phyloP scores from a whole-genome alignment of 1,139 yeast genomes.

The Maudiozyma humilis region DNA sequence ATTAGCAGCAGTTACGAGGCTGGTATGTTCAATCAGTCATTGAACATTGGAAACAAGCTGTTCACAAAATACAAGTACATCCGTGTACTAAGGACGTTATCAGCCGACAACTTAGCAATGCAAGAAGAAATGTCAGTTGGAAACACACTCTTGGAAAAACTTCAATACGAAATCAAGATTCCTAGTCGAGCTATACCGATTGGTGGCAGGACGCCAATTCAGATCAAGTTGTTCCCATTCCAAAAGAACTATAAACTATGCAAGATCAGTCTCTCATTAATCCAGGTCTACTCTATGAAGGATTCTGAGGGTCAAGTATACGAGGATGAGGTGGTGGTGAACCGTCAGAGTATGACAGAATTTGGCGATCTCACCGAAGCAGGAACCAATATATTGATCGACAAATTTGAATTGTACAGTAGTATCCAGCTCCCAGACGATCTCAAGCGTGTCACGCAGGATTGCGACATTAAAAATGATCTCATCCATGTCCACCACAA shows the following conservation, averaged over 20 bases:
- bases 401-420: slow-evolving; percentile 46
- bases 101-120: slow-evolving; percentile 43
- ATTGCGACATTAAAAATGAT: slow-evolving; percentile 44
- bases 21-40: background rate
- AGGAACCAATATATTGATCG: slow-evolving; percentile 34
- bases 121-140: slow-evolving; percentile 51
- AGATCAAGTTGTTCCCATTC: slow-evolving; percentile 50
- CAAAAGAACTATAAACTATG: slow-evolving; percentile 47
- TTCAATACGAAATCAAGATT: slow-evolving; percentile 53
- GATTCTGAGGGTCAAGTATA: slow-evolving; percentile 34
- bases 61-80: slow-evolving; percentile 32
- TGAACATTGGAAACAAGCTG: slow-evolving; percentile 4
- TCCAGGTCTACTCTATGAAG: slow-evolving; percentile 44
- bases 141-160: slow-evolving; percentile 56
- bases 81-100: slow-evolving; percentile 47
- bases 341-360: slow-evolving; percentile 33
- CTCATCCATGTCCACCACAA: slow-evolving; percentile 34
- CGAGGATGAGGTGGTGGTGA: slow-evolving; percentile 37
- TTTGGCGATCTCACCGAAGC: slow-evolving; percentile 36
- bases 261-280: slow-evolving; percentile 41
- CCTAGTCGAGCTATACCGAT: slow-evolving; percentile 53
- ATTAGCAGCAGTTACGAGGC: slow-evolving; percentile 4
- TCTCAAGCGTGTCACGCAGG: slow-evolving; percentile 48
- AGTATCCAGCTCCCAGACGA: slow-evolving; percentile 44
- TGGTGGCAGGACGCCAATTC: slow-evolving; percentile 48